A percentile compares a stretch with the other conserved stretches of the same genome.
Conservation (phyloP, 1,284 basidiomycete genomes). For the Marasmius fiardii region DNA sequence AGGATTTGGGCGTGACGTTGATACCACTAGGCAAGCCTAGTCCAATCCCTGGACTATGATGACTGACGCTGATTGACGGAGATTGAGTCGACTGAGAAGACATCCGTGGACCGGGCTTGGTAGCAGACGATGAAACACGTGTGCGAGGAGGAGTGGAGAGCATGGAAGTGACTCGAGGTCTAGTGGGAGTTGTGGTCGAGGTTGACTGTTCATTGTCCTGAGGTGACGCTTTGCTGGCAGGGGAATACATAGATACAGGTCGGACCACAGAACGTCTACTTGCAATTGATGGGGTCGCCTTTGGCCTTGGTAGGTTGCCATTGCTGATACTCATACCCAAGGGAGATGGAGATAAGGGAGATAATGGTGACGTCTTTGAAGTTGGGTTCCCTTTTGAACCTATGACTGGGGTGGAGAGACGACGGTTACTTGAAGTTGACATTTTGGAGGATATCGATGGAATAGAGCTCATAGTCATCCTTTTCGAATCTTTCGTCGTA, state of each 20-base stretch:
- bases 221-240: too few species aligned
- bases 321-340: not conserved
- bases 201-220: not conserved
- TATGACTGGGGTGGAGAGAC: not conserved
- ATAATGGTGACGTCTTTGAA: not conserved
- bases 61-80: not conserved
- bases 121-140: not conserved
- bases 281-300: not conserved
- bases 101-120: not conserved
- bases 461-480: not conserved
- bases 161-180: not conserved
- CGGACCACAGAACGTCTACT: not conserved
- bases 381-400: not conserved
- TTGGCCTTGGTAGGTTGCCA: not conserved
- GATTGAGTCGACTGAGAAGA: not conserved
- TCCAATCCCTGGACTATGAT: not conserved
- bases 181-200: not conserved
- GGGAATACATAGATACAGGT: not conserved
- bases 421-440: not conserved
- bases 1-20: not conserved
- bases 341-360: not conserved
- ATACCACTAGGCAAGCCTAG: not conserved
- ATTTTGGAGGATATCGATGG: slow-evolving; percentile 1
- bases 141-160: not conserved
- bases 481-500: not conserved